Evolutionary conservation across 495 filamentous ascomycete genomes (phyloP), one percentile per base, ranked within the genome.

Genomic region (Hyphodiscus hymeniophilus): DNA sequence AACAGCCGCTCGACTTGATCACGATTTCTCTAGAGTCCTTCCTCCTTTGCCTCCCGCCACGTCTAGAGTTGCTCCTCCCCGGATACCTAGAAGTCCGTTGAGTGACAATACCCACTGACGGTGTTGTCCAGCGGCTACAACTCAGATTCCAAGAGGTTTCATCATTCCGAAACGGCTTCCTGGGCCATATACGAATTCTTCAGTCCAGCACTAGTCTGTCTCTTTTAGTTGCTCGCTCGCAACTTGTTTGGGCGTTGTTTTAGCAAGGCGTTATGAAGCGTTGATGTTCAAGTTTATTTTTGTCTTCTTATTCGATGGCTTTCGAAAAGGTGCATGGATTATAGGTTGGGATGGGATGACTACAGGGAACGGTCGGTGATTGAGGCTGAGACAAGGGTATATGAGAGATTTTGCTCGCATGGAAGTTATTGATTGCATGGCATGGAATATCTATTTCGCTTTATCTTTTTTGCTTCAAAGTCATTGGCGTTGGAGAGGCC

Each of bases 221-320:
- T 3, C 15, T 36, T 17, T 36, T 36, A 13, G 13, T 36, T 36
- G 33, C 33, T 36, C 33, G 15, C 6, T n/a, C 33, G 26, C 26
- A 28, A 28, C 26, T 28, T 10, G 10, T 28, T 28, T 10, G 10
- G 47, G 47, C 47, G 47, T 50, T 50, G 18, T 41, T 50, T 42
- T 40, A 47, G 47, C 47, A 50, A 50, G 47, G 47, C 47, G 47
- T 50, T 50, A 28, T 38, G 26, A 28, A 50, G 21, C 21, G 47
- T 28, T 23, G 31, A 33, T 50, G n/a, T 28, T 32, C 41, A 15
- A 24, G 35, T 48, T 48, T 7, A 26, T 21, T 24, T 47, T 38
- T 35, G 2, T 3, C 23, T 34, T 30, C 18, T 20, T 18, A 36
- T 36, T 35, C 31, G 44, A 21, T 38, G 16, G 16, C 22, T 46